phyloP scores from a whole-genome alignment of 768 basidiomycete species.

The Antrodiella citrinella region DNA sequence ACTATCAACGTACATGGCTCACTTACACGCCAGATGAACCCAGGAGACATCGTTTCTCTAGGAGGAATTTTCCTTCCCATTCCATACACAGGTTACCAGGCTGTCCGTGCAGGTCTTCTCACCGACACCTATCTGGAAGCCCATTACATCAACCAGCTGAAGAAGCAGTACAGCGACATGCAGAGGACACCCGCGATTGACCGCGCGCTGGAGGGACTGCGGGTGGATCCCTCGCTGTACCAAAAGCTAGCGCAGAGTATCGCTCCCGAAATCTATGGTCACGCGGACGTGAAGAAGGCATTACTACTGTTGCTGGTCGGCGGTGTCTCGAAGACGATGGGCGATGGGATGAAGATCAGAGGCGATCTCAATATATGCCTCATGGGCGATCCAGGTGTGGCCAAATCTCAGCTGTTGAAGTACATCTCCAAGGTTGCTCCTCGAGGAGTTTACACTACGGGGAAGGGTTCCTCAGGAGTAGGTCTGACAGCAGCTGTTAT shows the following conservation, averaged over 20 bases:
- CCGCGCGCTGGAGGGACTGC: constrained; percentile 56
- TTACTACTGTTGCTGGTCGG: constrained; percentile 87
- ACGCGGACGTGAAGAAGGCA: constrained; percentile 96
- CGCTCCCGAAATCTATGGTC: constrained; percentile 98
- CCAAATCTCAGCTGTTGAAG: constrained; percentile 94
- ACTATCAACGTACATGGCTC: constrained; percentile 90
- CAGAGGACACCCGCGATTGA: constrained; percentile 83
- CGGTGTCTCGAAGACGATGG: constrained; percentile 90
- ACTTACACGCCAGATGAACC: constrained; percentile 85
- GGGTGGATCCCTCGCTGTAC: constrained; percentile 74
- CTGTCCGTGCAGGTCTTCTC: constrained; percentile 90
- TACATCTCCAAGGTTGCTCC: constrained; percentile 99
- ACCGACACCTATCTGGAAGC: constrained; percentile 96
- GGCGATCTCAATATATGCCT: constrained; percentile 96
- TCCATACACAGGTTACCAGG: constrained; percentile 96
- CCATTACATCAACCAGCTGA: constrained; percentile 87
- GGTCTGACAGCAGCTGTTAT: constrained; percentile 99
- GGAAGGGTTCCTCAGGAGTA: constrained; percentile 96
- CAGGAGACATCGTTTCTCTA: constrained; percentile 91
- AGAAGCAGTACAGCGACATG: constrained; percentile 96
- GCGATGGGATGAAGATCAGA: constrained; percentile 98
- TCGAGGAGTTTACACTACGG: constrained; percentile 95
- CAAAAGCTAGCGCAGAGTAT: constrained; percentile 86
- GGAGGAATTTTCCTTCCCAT: constrained; percentile 97
- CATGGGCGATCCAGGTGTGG: constrained; percentile 99